Evolutionary conservation across 2,329 filamentous ascomycete genomes (phyloP).

Genomic region (Scytalidium sp.): DNA sequence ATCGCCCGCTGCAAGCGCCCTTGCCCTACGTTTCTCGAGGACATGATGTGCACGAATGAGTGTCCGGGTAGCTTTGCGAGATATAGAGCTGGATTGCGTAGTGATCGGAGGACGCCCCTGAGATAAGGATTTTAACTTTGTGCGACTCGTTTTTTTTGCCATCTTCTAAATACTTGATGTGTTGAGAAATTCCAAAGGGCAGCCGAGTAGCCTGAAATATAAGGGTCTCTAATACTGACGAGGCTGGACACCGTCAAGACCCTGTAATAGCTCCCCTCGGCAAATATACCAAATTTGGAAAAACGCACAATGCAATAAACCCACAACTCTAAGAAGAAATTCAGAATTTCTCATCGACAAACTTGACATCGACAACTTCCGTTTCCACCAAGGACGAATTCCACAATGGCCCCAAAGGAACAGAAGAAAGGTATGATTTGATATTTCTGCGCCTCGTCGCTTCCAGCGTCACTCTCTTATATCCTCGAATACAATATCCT

Average conservation of each 20-base stretch:
- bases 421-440: slow-evolving; percentile 31
- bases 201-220: background rate
- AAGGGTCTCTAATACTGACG: background rate
- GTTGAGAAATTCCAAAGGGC: background rate
- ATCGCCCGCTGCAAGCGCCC: slow-evolving; percentile 55
- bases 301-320: background rate
- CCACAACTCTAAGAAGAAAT: background rate
- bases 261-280: background rate
- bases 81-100: slow-evolving; percentile 54
- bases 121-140: slow-evolving; percentile 44
- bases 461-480: background rate
- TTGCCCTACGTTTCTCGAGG: slow-evolving; percentile 58
- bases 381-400: background rate
- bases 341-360: background rate
- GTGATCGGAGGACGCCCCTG: slow-evolving; percentile 52
- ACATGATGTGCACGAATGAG: slow-evolving; percentile 66
- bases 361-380: background rate
- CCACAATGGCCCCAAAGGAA: slow-evolving; percentile 30
- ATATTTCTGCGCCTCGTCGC: background rate
- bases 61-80: slow-evolving; percentile 60
- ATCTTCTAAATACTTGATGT: slow-evolving; percentile 32
- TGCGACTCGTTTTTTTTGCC: slow-evolving; percentile 40
- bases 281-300: background rate
- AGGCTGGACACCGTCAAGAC: background rate
- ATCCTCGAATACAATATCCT: background rate